Evolutionary conservation across 495 filamentous ascomycete genomes (phyloP), one percentile per base, ranked within the genome.

Genomic region (Aspergillus haitiensis): DNA sequence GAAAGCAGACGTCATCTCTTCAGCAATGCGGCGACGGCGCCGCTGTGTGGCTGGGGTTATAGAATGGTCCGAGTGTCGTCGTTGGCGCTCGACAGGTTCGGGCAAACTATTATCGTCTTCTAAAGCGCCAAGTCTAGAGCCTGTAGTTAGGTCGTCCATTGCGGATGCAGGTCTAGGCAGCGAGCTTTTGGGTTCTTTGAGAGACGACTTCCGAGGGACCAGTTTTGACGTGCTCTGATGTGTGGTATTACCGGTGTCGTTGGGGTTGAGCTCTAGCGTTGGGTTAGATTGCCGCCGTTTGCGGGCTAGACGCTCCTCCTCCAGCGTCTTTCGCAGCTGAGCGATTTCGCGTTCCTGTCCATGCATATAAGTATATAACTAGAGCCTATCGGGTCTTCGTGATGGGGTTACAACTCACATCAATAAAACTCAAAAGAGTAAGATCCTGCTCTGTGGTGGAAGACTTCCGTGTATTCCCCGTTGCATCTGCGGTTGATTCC

Each of bases 1-100:
- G 70, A 92, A 90, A 10, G 87, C 89, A n/a, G 90, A 93, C 1
- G 90, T 93, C 86, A 91, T 87, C 56, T 89, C 85, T 11, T 85
- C 82, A 27, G 69, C 61, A 21, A 70, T 52, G 13, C 69, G 70
- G 13, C 67, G 70, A 48, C 72, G 76, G 21, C 70, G 74, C 9
- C 69, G 67, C 0, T 65, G 57, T 4, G 67, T 51, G 9, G 74
- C 50, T 3, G 69, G 47, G 1, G 65, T 58, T 7, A 72, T 59
- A 2, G 75, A 75, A 57, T 78, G 69, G 9, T 82, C 79, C 12
- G 80, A 83, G 57, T 82, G 73, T 18, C 79, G 76, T 53, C 77
- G 62, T 7, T 65, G 66, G 34, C 80, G 78, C 48, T 75, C 72
- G 35, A 58, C 66, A 1, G 70, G 71, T 3, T 75, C 70, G 7